Base-by-base conservation (phyloP, 441 rosid genomes). In the Gossypium gossypioides region DNA sequence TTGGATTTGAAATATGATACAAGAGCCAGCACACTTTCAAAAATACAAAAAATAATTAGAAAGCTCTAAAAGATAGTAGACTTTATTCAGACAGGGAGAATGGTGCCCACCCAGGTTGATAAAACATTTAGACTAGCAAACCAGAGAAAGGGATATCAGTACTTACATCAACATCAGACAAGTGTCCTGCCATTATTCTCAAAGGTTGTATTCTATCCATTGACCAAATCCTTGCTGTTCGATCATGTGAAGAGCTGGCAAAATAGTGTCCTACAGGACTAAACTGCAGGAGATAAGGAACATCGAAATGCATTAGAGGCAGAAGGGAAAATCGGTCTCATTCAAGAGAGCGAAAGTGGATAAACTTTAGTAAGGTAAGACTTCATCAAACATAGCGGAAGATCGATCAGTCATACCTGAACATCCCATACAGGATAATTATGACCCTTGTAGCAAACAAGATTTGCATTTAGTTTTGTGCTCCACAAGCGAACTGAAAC, bases 381-480 rank as follows among this genome's bases (percentile, higher is more conserved):
- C 50, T 25, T 27, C 52, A 37, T 42, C 40, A 68, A 61, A 61
- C 52, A 16, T 34, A 18, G 13, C 9, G 21, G 56, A 1, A 37
- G 42, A 37, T 37, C 96, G 84, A 80, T 88, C 98, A 71, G 69
- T 50, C n/a, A 71, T 81, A 93, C 99, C 97, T 96, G 93, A 73
- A 84, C 99, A 81, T 93, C 99, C 97, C 99, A 93, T 13, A 96
- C 98, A 72, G 98, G 97, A 80, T 91, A 96, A 78, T 96, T 96
- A 72, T 96, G 99, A 77, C 99, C 97, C 85, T 91, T 93, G 89
- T 96, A 96, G 84, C 98, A 91, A 65, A 96, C 99, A 55, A 91
- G 97, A 84, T 91, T 96, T 62, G 98, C 94, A 83, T 93, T 93
- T 75, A 91, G 79, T 80, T 91, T 81, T 77, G 96, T 88, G 82